These are phyloP conservation scores for Russula olivacea DNA, from an alignment of 768 basidiomycete genomes.

Conservation along the genomic window DNA sequence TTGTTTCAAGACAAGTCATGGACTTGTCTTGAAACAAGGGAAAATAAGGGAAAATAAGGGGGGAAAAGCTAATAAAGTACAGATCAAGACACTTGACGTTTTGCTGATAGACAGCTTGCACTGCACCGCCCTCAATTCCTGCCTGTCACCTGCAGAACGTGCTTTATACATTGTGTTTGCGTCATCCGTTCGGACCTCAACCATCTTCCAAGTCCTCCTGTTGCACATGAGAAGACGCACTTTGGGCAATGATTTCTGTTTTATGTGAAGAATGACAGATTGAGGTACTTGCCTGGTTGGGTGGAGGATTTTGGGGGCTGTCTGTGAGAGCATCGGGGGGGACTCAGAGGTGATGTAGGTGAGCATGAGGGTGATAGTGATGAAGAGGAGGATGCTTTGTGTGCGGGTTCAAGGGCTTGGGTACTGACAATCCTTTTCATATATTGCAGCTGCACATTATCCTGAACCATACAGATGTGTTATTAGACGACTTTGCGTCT, in stretches of 20 bases:
- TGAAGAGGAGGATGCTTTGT: constrained; percentile 53
- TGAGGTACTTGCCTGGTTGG: constrained; percentile 54
- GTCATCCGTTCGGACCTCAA: constrained; percentile 61
- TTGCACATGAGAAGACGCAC: constrained; percentile 88
- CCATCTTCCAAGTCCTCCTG: constrained; percentile 66
- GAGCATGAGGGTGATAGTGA: constrained; percentile 28
- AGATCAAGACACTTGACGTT: no score
- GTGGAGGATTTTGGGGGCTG: constrained; percentile 76
- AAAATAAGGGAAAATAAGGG: no score
- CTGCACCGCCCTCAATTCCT: constrained; percentile 72
- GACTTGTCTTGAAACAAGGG: no score
- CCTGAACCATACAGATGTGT: constrained; percentile 54
- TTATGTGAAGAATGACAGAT: constrained; percentile 78
- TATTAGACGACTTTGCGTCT: constrained; percentile 66
- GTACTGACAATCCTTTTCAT: constrained; percentile 72
- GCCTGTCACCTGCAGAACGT: constrained; percentile 56
- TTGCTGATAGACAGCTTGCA: constrained; percentile 77
- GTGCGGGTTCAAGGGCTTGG: constrained; percentile 51
- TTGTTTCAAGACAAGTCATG: no score
- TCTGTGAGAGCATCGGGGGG: constrained; percentile 40
- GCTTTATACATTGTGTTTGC: constrained; percentile 80
- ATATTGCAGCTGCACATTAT: constrained; percentile 78
- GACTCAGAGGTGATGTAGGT: constrained; percentile 26
- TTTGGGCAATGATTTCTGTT: constrained; percentile 86
- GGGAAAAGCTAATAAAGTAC: no score